Evolutionary conservation across 2,329 filamentous ascomycete genomes (phyloP).

Genomic region (Thermothelomyces thermophilus): DNA sequence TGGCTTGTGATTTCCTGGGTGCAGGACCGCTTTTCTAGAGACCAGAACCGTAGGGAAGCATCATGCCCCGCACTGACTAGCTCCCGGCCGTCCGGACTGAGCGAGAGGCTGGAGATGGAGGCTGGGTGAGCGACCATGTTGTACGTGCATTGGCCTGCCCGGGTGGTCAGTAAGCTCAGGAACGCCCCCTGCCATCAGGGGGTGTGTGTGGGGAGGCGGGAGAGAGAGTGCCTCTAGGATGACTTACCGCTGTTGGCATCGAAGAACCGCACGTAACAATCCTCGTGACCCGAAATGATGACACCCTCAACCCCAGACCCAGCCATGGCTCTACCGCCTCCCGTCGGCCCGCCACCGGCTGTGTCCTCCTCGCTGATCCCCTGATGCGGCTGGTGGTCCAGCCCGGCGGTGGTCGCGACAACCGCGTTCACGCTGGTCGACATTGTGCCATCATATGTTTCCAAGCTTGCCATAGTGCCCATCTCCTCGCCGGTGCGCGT

Average conservation of each 20-base stretch:
- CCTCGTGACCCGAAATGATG: slow-evolving; percentile 94
- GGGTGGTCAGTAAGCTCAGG: slow-evolving; percentile 6
- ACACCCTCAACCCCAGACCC: slow-evolving; percentile 83
- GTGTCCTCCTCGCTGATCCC: slow-evolving; percentile 68
- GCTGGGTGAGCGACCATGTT: slow-evolving; percentile 96
- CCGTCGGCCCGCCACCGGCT: slow-evolving; percentile 69
- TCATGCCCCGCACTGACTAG: slow-evolving; percentile 95
- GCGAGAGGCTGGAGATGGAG: slow-evolving; percentile 81
- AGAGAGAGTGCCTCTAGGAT: not conserved
- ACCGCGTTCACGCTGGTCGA: slow-evolving; percentile 83
- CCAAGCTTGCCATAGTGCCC: slow-evolving; percentile 84
- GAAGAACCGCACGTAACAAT: slow-evolving; percentile 93
- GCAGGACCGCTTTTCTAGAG: slow-evolving; percentile 88
- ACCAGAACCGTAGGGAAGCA: slow-evolving; percentile 94
- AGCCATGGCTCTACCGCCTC: slow-evolving; percentile 55
- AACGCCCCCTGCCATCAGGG: no score
- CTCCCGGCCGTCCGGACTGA: slow-evolving; percentile 89
- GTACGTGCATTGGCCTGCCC: slow-evolving; percentile 94
- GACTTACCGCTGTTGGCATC: slow-evolving; percentile 93
- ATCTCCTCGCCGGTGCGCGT: slow-evolving; percentile 87
- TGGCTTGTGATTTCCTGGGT: slow-evolving; percentile 93
- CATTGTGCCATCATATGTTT: slow-evolving; percentile 82
- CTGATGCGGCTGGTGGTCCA: slow-evolving; percentile 64
- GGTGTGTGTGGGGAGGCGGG: no score
- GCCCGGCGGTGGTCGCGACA: slow-evolving; percentile 75